Evolutionary conservation across 1,284 basidiomycete genomes (phyloP).

Genomic region (Ganoderma resinaceum): DNA sequence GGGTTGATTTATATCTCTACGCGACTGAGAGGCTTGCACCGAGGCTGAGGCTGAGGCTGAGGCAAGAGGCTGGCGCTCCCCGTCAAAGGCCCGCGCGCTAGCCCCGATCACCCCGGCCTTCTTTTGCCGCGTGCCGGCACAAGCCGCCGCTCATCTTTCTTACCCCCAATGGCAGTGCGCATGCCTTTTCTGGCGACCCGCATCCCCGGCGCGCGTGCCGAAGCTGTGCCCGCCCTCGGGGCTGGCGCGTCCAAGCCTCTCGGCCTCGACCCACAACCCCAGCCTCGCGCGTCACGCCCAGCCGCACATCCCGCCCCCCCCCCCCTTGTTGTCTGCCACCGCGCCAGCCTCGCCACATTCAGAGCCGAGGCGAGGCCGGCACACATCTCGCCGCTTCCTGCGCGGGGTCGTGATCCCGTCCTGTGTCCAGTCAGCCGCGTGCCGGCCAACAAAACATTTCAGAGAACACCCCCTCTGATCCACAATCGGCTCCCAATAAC

Average conservation of each 20-base stretch:
- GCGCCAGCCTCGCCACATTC: neutral
- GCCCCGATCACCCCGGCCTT: conserved; percentile 30
- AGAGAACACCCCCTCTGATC: neutral
- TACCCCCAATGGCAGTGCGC: conserved; percentile 18
- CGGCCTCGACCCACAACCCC: too few species aligned
- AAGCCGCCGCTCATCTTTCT: neutral
- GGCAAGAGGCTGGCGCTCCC: neutral
- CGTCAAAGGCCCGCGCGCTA: conserved; percentile 7
- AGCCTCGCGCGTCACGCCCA: neutral
- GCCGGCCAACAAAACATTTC: neutral
- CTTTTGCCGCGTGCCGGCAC: conserved; percentile 18
- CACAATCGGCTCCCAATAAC: neutral
- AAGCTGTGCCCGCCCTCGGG: conserved; percentile 5
- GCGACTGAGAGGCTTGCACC: conserved; percentile 1
- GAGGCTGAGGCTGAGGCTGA: neutral
- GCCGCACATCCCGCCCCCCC: neutral
- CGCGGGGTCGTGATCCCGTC: neutral
- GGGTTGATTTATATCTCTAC: conserved; percentile 3
- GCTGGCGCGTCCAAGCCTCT: neutral
- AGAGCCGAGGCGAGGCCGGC: neutral
- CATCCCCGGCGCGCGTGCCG: conserved; percentile 8
- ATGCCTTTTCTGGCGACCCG: conserved; percentile 18
- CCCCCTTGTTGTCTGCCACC: neutral
- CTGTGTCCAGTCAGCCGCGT: neutral
- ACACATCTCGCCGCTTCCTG: neutral